Evolutionary conservation across 352 stramenopile genomes (phyloP), one percentile per base, ranked within the genome.

Genomic region (Phytophthora pluvialis): DNA sequence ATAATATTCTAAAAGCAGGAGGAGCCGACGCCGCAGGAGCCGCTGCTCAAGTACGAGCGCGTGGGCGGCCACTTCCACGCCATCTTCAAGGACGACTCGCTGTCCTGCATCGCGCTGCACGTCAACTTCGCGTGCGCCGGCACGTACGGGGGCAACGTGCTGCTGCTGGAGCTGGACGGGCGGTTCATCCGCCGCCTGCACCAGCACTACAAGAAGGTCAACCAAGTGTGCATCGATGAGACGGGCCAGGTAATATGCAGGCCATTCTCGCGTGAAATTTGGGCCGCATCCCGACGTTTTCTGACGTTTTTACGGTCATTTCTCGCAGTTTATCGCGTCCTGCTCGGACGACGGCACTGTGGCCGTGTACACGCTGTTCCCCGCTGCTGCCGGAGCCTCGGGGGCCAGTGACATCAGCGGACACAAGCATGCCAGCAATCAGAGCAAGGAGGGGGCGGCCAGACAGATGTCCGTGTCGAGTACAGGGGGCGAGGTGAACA

Each of bases 151-250:
- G 87, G 84, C 44, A 91, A 92, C 45, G 87, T 95, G 45, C 52
- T 95, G 64, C 72, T 95, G 29, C 57, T 95, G 38, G 83, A 93
- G 49, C 73, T 95, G 16, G 78, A 93, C 54, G 87, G 87, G 3
- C 69, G 66, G 16, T 93, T 93, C 67, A 88, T 95, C 53, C 84
- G 85, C 6, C 83, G 84, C 0, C 72, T 95, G 45, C 87, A 95
- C 52, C 84, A 95, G 58, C 87, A 95, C 69, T 93, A 93, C 72
- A 95, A 95, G 67, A 93, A 93, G 52, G 87, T 95, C 10, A 92
- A 95, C 63, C 76, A 91, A 55, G 83, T 95, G 48, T 89, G 78
- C 56, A 91, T 95, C 42, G 87, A 95, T 55, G 87, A 95, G 59
- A 93, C 84, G 0, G 87, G 87, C 0, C 83, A 86, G 67, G n/a